Conservation (phyloP, 768 basidiomycete species). For the Boletus rex-veris region DNA sequence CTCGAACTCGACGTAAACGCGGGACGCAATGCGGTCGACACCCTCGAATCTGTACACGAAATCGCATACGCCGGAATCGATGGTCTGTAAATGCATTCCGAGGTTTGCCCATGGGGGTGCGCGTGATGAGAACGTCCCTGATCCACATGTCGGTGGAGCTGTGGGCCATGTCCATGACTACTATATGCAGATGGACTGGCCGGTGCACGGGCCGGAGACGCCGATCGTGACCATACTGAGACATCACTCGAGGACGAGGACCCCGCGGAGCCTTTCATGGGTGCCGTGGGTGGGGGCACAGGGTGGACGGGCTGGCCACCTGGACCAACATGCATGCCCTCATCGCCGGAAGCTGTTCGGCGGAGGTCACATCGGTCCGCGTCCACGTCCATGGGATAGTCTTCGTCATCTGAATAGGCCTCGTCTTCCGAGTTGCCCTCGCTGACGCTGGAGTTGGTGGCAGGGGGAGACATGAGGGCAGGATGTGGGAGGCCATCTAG, state of each 20-base stretch:
- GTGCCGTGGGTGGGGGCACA: conserved; percentile 1
- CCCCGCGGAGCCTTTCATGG: conserved; percentile 16
- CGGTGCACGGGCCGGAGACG: conserved; percentile 21
- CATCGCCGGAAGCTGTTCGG: conserved; percentile 3
- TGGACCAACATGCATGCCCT: conserved; percentile 10
- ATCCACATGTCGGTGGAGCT: conserved; percentile 19
- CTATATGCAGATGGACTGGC: conserved; percentile 6
- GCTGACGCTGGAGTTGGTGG: conserved; percentile 28
- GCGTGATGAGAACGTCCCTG: conserved; percentile 12
- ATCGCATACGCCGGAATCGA: conserved; percentile 32
- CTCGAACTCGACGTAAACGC: conserved; percentile 29
- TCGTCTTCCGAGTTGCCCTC: conserved; percentile 31
- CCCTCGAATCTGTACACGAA: conserved; percentile 31
- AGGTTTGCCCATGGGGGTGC: conserved; percentile 8
- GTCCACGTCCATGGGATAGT: conserved; percentile 26
- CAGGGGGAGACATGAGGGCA: conserved; percentile 28
- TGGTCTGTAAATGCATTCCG: conserved; percentile 29
- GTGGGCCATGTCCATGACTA: conserved; percentile 1
- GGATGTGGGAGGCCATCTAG: conserved; percentile 8
- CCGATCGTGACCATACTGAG: conserved; percentile 26
- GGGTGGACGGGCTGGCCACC: background rate
- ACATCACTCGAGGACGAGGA: conserved; percentile 25
- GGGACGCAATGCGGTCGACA: conserved; percentile 33
- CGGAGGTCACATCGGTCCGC: conserved; percentile 6
- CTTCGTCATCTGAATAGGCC: conserved; percentile 24